phyloP scores from a whole-genome alignment of 2,329 filamentous ascomycete species.

The Purpureocillium lavendulum region DNA sequence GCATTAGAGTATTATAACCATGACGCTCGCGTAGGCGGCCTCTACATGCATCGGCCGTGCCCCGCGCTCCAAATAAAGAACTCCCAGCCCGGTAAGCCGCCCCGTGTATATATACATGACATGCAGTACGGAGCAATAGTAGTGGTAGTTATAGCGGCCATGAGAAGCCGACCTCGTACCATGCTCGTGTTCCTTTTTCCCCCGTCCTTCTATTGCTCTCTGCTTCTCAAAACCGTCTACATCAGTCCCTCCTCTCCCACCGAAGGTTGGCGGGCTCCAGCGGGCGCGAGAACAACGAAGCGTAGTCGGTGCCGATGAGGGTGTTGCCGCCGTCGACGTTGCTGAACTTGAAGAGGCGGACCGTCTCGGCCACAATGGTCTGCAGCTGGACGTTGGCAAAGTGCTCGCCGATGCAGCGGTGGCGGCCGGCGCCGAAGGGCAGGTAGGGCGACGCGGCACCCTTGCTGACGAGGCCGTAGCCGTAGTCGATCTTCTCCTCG shows the following conservation, averaged over 20 bases:
- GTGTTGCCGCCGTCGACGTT: conserved; percentile 64
- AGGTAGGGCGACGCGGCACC: conserved; percentile 84
- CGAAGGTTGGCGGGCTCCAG: conserved; percentile 61
- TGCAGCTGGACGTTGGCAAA: conserved; percentile 91
- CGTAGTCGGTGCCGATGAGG: conserved; percentile 61
- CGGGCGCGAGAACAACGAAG: conserved; percentile 66
- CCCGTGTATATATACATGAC: not conserved
- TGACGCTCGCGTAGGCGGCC: not conserved
- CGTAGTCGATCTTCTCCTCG: conserved; percentile 81
- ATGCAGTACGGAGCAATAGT: too few species aligned
- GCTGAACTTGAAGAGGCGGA: conserved; percentile 71
- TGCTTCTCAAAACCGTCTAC: conserved; percentile 10
- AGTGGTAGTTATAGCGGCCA: not conserved
- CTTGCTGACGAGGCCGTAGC: conserved; percentile 88
- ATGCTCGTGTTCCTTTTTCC: too few species aligned
- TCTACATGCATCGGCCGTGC: not conserved
- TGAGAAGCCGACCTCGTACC: too few species aligned
- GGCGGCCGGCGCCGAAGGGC: conserved; percentile 86
- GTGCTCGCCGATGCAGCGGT: conserved; percentile 93
- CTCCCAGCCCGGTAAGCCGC: not conserved
- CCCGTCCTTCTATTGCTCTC: too few species aligned
- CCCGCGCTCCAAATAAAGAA: not conserved
- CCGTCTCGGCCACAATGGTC: conserved; percentile 70
- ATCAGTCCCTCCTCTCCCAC: conserved; percentile 67
- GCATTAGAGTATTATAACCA: not conserved